These are phyloP conservation scores for Aspergillus bridgeri DNA, from an alignment of 495 filamentous ascomycete genomes.

Conservation along the genomic window DNA sequence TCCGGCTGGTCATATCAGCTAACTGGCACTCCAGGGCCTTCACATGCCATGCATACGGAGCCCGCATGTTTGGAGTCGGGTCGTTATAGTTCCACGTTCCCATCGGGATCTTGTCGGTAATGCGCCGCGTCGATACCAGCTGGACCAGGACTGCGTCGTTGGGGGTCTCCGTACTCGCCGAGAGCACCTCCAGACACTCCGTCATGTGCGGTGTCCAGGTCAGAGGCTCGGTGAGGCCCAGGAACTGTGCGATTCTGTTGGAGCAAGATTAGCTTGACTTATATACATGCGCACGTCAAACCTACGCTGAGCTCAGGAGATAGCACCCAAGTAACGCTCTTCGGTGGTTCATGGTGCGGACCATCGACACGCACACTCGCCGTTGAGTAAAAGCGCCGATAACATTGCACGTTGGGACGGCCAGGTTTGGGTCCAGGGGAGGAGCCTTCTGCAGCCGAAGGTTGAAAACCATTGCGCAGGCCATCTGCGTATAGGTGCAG, in stretches of 20 bases:
- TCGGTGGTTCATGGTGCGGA: not conserved
- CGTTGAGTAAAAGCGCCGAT: not conserved
- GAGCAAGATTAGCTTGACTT: too few relatives aligned
- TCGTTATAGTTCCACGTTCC: not conserved
- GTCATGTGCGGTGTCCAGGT: not conserved
- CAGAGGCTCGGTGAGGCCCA: not conserved
- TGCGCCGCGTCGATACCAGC: not conserved
- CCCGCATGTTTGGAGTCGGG: not conserved
- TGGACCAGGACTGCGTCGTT: not conserved
- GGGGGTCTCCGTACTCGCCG: not conserved
- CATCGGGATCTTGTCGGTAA: not conserved
- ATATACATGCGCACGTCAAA: not conserved
- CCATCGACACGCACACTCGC: not conserved
- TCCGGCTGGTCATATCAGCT: not conserved
- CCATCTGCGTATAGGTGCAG: not conserved
- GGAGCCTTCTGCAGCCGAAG: not conserved
- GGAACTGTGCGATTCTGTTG: not conserved
- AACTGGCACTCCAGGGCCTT: not conserved
- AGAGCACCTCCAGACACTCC: not conserved
- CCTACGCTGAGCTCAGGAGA: not conserved
- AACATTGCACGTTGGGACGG: not conserved
- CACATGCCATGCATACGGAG: not conserved
- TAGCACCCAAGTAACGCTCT: not conserved
- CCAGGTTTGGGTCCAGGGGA: not conserved
- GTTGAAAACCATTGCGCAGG: not conserved